A percentile compares a stretch with the other conserved stretches of the same genome.
Conservation (phyloP, 306 rosid genomes). For the barrel medic (Medicago truncatula) region MtrunA17r5.0-ANR NC_053048.1:40265001-40265500, state of each 20-base stretch:
- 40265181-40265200: slow-evolving; percentile 74
- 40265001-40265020: slow-evolving; percentile 69
- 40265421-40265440: slow-evolving; percentile 55
- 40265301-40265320: not conserved
- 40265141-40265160: slow-evolving; percentile 69
- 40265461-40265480: slow-evolving; percentile 53
- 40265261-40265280: not conserved
- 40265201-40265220: slow-evolving; percentile 77
- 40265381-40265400: slow-evolving; percentile 58
- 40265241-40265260: not conserved
- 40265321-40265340: not conserved
- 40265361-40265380: slow-evolving; percentile 57
- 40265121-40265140: slow-evolving; percentile 43
- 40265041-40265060: slow-evolving; percentile 88
- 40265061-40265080: slow-evolving; percentile 72
- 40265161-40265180: slow-evolving; percentile 65
- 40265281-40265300: slow-evolving; percentile 16
- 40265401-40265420: slow-evolving; percentile 74
- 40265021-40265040: slow-evolving; percentile 64
- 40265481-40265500: slow-evolving; percentile 14
- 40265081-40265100: slow-evolving; percentile 51
- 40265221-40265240: slow-evolving; percentile 1
- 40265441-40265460: slow-evolving; percentile 72
- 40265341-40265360: slow-evolving; percentile 68
- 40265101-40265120: slow-evolving; percentile 72